Base-by-base conservation (phyloP, 106 monocot species). In the Dactylorhiza incarnata region DNA sequence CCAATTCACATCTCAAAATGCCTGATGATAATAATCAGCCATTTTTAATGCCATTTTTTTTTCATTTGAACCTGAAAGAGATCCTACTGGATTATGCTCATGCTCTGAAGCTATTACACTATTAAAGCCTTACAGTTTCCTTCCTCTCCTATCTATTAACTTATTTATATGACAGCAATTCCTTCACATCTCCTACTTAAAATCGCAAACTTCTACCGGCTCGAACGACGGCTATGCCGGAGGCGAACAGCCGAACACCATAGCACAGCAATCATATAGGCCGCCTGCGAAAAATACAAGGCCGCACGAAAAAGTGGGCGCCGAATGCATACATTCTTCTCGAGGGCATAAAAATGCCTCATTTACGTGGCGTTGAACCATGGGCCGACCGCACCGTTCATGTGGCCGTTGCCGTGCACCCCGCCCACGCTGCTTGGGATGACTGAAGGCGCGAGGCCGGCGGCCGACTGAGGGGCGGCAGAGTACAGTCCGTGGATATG, bases 321-420 rank as follows among this genome's bases (percentile, higher is more conserved):
- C 48, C 3, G 72, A 48, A 69, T 17, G 17, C 45, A 46, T 0
- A 67, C 19, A 58, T 61, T 20, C 83, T 46, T 49, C 72, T 78
- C 77, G 37, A 37, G 12, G 79, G 67, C 43, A 78, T n/a, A 26
- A 13, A 69, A 5, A 52, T 75, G 47, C 78, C 67, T 73, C 76
- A 29, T 68, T 84, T 62, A 90, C 74, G 84, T 75, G 24, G 82
- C 81, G 65, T 74, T 88, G 67, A 90, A 90, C 90, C 93, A 93
- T 44, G 84, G 74, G 15, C 82, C 79, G 43, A 75, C 70, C 0
- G 80, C 68, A 29, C 75, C 81, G 73, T 81, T 89, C 81, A 81
- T 73, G 72, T 86, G 90, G 11, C 88, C 87, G 56, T 90, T 90
- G 52, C 82, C 78, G 24, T 86, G 89, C 49, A 76, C 77, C 26